These are phyloP conservation scores for Sporothrix curviconia DNA, from an alignment of 2,329 filamentous ascomycete species.

Conservation along the genomic window DNA sequence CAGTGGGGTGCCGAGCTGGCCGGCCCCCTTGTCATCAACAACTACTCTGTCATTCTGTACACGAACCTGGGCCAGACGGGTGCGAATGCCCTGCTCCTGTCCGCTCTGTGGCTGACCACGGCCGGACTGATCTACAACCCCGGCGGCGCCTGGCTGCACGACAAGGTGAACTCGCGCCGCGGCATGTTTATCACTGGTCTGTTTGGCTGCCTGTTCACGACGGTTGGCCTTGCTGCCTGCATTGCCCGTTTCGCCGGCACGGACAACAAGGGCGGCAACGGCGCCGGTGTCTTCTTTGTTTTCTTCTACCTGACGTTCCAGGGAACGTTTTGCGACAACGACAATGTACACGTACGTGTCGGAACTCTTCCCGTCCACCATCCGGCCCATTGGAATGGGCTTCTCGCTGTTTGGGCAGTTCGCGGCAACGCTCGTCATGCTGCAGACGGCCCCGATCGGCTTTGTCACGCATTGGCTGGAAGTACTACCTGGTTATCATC, in stretches of 20 bases:
- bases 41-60: constrained; percentile 34
- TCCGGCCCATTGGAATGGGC: constrained; percentile 45
- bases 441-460: constrained; percentile 39
- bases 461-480: constrained; percentile 41
- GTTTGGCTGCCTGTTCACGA: constrained; percentile 34
- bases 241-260: constrained; percentile 32
- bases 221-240: constrained; percentile 29
- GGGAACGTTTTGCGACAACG: constrained; percentile 34
- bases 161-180: constrained; percentile 42
- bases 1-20: constrained; percentile 48
- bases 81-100: constrained; percentile 34
- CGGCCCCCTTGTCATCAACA: constrained; percentile 46
- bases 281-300: constrained; percentile 36
- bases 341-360: constrained; percentile 35
- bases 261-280: constrained; percentile 33
- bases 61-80: constrained; percentile 34
- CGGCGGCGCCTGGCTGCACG: constrained; percentile 41
- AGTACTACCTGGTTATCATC: constrained; percentile 44
- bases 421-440: constrained; percentile 39
- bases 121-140: constrained; percentile 44
- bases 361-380: constrained; percentile 39
- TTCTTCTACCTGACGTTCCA: constrained; percentile 45
- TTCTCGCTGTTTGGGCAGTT: constrained; percentile 46
- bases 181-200: constrained; percentile 36
- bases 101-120: constrained; percentile 36